Evolutionary conservation across 352 stramenopile genomes (phyloP).

Genomic region (Phytophthora cryptogea): DNA sequence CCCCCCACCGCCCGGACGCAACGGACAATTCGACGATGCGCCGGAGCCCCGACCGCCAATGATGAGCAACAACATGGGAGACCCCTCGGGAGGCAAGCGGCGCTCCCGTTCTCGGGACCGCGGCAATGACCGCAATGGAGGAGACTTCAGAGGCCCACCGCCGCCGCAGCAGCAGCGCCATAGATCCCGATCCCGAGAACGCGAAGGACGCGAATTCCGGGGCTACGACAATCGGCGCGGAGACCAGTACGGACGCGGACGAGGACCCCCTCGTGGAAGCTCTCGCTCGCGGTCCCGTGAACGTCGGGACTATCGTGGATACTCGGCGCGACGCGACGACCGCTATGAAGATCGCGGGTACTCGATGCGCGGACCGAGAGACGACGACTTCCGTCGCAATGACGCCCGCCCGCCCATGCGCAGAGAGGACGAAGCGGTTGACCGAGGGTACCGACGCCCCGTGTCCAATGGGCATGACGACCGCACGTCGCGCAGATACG

Average conservation of each 20-base stretch:
- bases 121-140: constrained; percentile 14
- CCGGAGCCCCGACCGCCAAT: constrained; percentile 27
- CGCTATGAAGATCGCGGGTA: constrained; percentile 49
- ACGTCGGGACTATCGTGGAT: constrained; percentile 28
- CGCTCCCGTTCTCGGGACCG: constrained; percentile 31
- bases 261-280: constrained; percentile 18
- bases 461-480: constrained; percentile 56
- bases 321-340: constrained; percentile 27
- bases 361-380: constrained; percentile 19
- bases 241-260: constrained; percentile 27
- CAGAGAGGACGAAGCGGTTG: constrained; percentile 35
- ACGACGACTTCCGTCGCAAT: constrained; percentile 24
- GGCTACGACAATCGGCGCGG: constrained; percentile 21
- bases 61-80: constrained; percentile 22
- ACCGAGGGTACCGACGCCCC: constrained; percentile 46
- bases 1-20: constrained; percentile 36
- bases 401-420: constrained; percentile 20
- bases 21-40: constrained; percentile 76
- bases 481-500: constrained; percentile 55
- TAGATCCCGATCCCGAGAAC: constrained; percentile 24
- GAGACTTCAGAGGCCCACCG: constrained; percentile 16
- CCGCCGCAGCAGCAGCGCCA: constrained; percentile 11
- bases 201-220: constrained; percentile 17
- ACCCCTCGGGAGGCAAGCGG: constrained; percentile 22
- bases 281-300: constrained; percentile 32